Evolutionary conservation across 2,329 filamentous ascomycete genomes (phyloP).

Genomic region (Fusarium dlaminii): DNA sequence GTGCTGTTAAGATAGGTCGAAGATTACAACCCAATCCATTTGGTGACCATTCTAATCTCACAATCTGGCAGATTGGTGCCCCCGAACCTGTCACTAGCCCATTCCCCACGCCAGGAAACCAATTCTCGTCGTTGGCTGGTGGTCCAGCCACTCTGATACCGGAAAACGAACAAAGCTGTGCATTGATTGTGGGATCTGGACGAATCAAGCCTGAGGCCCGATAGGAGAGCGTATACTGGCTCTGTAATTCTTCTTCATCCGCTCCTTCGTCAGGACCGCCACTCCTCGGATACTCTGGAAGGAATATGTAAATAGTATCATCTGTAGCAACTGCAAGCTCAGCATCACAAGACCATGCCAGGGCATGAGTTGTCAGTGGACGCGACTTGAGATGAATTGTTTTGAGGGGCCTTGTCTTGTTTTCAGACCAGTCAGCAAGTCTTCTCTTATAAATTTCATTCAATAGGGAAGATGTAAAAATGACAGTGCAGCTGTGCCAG

Average conservation of each 20-base stretch:
- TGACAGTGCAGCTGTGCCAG: not conserved
- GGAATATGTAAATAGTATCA: slow-evolving; percentile 62
- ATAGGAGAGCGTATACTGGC: slow-evolving; percentile 48
- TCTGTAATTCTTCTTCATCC: slow-evolving; percentile 42
- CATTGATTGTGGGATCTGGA: slow-evolving; percentile 57
- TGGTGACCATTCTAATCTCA: slow-evolving; percentile 67
- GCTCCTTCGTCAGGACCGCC: slow-evolving; percentile 40
- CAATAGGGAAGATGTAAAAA: no score
- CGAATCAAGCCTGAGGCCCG: slow-evolving; percentile 47
- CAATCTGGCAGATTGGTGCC: slow-evolving; percentile 63
- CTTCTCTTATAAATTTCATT: not conserved
- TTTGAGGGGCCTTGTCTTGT: slow-evolving; percentile 58
- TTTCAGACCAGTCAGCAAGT: not conserved
- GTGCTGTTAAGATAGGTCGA: slow-evolving; percentile 60
- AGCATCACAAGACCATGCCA: slow-evolving; percentile 66
- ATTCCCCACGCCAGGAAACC: slow-evolving; percentile 55
- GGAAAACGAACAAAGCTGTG: slow-evolving; percentile 53
- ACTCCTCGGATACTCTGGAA: slow-evolving; percentile 55
- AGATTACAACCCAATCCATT: slow-evolving; percentile 64
- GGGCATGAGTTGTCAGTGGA: slow-evolving; percentile 54
- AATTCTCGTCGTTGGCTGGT: slow-evolving; percentile 40
- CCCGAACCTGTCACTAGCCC: slow-evolving; percentile 59
- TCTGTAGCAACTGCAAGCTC: slow-evolving; percentile 67
- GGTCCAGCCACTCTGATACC: slow-evolving; percentile 47
- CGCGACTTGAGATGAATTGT: slow-evolving; percentile 55